Evolutionary conservation across 1,284 basidiomycete species (phyloP).

Genomic region (Lentinula novae-zelandiae): DNA sequence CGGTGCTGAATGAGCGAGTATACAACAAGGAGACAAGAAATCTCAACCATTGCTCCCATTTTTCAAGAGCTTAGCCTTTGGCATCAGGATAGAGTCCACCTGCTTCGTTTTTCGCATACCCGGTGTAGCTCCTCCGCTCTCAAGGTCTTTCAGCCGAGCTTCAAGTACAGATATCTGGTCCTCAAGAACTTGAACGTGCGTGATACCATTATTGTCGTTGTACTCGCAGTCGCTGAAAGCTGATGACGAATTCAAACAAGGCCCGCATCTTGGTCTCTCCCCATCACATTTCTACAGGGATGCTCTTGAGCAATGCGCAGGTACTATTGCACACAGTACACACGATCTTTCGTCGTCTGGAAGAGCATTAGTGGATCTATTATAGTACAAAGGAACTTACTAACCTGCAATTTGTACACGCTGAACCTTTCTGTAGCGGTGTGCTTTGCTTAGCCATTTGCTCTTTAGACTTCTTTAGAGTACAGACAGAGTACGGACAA

Average conservation of each 20-base stretch:
- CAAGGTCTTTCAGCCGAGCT: not conserved
- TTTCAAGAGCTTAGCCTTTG: not conserved
- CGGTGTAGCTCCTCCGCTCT: not conserved
- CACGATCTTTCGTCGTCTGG: not conserved
- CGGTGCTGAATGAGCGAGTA: not conserved
- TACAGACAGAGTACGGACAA: too few relatives aligned
- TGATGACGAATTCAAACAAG: not conserved
- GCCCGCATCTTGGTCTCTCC: not conserved
- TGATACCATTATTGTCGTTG: not conserved
- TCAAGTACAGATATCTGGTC: conserved; percentile 7
- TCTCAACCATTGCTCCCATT: not conserved
- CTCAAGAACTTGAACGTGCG: not conserved
- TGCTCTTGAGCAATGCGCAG: not conserved
- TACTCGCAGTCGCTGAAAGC: conserved; percentile 9
- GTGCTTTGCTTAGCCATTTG: not conserved
- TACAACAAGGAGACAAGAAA: not conserved
- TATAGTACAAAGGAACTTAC: not conserved
- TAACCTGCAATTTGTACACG: conserved; percentile 5
- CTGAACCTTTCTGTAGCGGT: not conserved
- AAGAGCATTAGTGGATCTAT: not conserved
- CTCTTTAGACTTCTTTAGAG: not conserved
- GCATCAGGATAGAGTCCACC: not conserved
- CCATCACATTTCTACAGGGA: conserved; percentile 6
- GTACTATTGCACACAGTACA: not conserved
- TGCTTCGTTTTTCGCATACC: not conserved